Evolutionary conservation across 345 rosid genomes (phyloP), one percentile per base, ranked within the genome.

Genomic region (Sonneratia alba): DNA sequence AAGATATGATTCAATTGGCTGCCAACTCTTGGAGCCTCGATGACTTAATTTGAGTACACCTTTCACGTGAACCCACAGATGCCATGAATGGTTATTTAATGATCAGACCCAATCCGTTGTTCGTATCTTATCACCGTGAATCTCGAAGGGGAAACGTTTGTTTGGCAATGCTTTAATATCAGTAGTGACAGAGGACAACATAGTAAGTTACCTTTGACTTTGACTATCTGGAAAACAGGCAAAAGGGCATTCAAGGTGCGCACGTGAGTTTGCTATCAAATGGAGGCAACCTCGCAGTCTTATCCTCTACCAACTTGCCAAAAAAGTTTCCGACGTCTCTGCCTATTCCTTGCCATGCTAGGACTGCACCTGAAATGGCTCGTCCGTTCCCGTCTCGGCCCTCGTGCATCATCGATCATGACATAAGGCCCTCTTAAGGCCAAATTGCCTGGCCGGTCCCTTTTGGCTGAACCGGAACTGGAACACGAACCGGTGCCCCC

Each of bases 1-100:
- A 90, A 82, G 67, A 87, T 87, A 87, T 88, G 71, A 72, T 16
- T 13, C 13, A 37, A 38, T n/a, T 53, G 66, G 48, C 15, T 37
- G 22, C 13, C 62, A 34, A 27, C 32, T 27, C 32, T 27, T 27
- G 32, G 32, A 27, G 32, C 32, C 32, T 27, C 32, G 32, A 27
- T 27, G 32, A 27, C 32, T 1, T 27, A 27, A 27, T 27, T 27
- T 27, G 32, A 27, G 32, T 27, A 36, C 61, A n/a, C 15, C 61
- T 55, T 18, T 7, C 18, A 43, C 2, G 8, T 43, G 47, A 43
- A 6, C 47, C 47, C 47, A 5, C 47, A 11, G 47, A 6, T 6
- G 6, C 11, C 49, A 19, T 49, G 15, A 49, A 53, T 5, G 5
- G 3, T 3, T 22, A n/a, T 59, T 40, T 40, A 40, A 40, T 40